A percentile compares a stretch with the other conserved stretches of the same genome.
Conservation (phyloP, 2,329 filamentous ascomycete genomes). For the Parastagonospora nodorum region DNA sequence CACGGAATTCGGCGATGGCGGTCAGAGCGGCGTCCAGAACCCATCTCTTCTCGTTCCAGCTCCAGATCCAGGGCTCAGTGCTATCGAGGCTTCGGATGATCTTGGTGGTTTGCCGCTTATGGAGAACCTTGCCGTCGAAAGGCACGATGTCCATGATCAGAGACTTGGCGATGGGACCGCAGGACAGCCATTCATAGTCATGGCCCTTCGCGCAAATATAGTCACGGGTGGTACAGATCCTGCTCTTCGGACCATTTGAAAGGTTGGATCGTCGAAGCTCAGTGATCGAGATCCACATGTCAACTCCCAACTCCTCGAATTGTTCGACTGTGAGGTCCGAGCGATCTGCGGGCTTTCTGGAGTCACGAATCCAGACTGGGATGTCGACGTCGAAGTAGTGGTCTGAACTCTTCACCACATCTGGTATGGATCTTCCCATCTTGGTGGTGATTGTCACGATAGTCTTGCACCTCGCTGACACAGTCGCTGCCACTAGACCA, state of each 20-base stretch:
- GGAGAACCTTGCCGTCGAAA: constrained; percentile 15
- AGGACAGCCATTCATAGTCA: constrained; percentile 21
- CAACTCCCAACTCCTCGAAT: constrained; percentile 2
- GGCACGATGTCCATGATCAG: constrained; percentile 13
- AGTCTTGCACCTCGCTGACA: not conserved
- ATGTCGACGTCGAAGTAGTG: constrained; percentile 2
- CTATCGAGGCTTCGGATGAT: constrained; percentile 1
- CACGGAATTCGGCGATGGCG: not conserved
- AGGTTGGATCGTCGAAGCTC: constrained; percentile 13
- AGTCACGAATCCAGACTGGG: constrained; percentile 12
- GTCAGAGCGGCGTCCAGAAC: not conserved
- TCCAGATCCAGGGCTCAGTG: constrained; percentile 8
- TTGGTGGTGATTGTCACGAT: not conserved
- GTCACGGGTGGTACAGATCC: not conserved
- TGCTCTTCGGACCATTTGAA: not conserved
- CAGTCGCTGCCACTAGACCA: constrained; percentile 6
- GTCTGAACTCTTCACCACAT: not conserved
- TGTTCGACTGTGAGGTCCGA: not conserved
- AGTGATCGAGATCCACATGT: constrained; percentile 12
- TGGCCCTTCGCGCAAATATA: constrained; percentile 4
- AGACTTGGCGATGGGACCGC: constrained; percentile 9
- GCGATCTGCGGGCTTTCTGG: not conserved
- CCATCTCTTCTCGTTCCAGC: constrained; percentile 8
- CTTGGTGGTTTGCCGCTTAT: not conserved
- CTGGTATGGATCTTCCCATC: not conserved